Percentiles rank a stretch among this genome's conserved stretches.
Conservation (phyloP, 345 rosid species). For the Eucalyptus sideroxylon region DNA sequence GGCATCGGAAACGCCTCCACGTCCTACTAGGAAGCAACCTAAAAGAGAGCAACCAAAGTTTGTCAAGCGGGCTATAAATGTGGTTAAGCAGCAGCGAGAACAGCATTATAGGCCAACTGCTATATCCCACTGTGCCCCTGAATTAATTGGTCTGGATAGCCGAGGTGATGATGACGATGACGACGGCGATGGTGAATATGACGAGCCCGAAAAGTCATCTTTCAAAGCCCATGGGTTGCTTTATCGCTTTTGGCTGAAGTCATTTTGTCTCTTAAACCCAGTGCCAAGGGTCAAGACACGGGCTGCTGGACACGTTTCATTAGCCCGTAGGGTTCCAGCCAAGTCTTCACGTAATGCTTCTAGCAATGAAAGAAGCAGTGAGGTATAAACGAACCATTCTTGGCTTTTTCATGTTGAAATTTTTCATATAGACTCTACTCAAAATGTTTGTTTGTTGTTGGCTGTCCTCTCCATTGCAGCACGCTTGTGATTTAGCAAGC, state of each 20-base stretch:
- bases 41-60: slow-evolving; percentile 17
- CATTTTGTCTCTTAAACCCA: slow-evolving; percentile 38
- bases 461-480: slow-evolving; percentile 5
- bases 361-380: not conserved
- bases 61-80: slow-evolving; percentile 2
- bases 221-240: slow-evolving; percentile 52
- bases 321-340: not conserved
- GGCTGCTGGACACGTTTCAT: not conserved
- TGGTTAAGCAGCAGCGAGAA: slow-evolving; percentile 12
- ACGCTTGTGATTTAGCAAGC: not conserved
- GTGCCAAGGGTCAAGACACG: slow-evolving; percentile 38
- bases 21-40: slow-evolving; percentile 35
- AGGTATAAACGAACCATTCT: not conserved
- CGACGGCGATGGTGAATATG: slow-evolving; percentile 16
- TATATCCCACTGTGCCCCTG: slow-evolving; percentile 8
- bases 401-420: not conserved
- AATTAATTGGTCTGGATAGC: slow-evolving; percentile 13
- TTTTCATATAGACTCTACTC: not conserved
- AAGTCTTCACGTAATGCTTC: not conserved
- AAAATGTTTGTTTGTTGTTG: not conserved
- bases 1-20: slow-evolving; percentile 56
- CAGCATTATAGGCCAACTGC: slow-evolving; percentile 8
- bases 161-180: slow-evolving; percentile 35
- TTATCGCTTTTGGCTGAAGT: slow-evolving; percentile 50
- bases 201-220: slow-evolving; percentile 8